Evolutionary conservation across 257 asterid genomes (phyloP).

Genomic region (Nicotiana undulata): DNA sequence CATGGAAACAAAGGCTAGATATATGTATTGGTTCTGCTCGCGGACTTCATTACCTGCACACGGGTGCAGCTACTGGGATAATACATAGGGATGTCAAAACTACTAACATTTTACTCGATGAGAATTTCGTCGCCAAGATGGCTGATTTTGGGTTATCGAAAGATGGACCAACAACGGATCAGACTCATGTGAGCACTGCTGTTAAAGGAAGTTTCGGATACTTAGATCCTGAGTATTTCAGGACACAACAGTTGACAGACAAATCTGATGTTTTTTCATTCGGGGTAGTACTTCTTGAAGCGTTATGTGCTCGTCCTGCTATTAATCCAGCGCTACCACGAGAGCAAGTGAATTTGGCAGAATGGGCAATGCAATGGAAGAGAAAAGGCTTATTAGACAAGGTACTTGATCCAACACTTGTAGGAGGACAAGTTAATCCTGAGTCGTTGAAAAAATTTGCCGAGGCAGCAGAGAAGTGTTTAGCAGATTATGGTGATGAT

Average conservation of each 20-base stretch:
- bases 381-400: slow-evolving; percentile 17
- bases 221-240: slow-evolving; percentile 21
- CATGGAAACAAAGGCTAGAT: slow-evolving; percentile 18
- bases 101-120: slow-evolving; percentile 21
- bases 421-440: slow-evolving; percentile 11
- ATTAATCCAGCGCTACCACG: slow-evolving; percentile 16
- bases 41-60: slow-evolving; percentile 23
- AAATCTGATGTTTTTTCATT: slow-evolving; percentile 21
- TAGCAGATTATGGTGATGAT: slow-evolving; percentile 18
- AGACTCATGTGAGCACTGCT: slow-evolving; percentile 18
- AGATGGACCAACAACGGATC: slow-evolving; percentile 18
- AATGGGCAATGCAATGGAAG: slow-evolving; percentile 27
- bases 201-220: slow-evolving; percentile 23
- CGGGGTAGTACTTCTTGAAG: slow-evolving; percentile 19
- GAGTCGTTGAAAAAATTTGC: slow-evolving; percentile 15
- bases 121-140: slow-evolving; percentile 16
- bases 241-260: slow-evolving; percentile 20
- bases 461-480: slow-evolving; percentile 18
- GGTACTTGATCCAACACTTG: slow-evolving; percentile 15
- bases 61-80: slow-evolving; percentile 18
- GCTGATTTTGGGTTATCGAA: slow-evolving; percentile 22
- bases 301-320: slow-evolving; percentile 20
- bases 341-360: slow-evolving; percentile 25
- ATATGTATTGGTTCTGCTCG: slow-evolving; percentile 22
- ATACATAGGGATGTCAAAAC: slow-evolving; percentile 21